Evolutionary conservation across 1,284 basidiomycete genomes (phyloP), one percentile per base, ranked within the genome.

Genomic region (Mycena citricolor): DNA sequence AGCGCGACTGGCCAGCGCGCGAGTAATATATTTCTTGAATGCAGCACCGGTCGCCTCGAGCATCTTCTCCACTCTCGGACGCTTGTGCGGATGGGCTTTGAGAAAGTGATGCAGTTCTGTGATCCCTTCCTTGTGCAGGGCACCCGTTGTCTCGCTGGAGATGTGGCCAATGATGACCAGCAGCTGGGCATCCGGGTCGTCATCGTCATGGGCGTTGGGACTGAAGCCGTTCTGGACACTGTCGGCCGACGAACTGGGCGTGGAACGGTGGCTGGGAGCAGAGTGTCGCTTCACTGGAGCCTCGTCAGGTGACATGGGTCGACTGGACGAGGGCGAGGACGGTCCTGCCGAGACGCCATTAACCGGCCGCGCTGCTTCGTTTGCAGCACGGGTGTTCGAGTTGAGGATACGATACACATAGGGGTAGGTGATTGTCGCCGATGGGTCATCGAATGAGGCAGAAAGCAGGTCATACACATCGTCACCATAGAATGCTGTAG

Each of bases 61-160:
- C 68, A 92, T 77, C 59, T 89, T 85, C 55, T 94, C 90, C 13
- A 97, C 90, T 46, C 86, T 84, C 4, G 79, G 71, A 58, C 85
- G 81, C 62, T 94, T 94, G 54, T 92, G 86, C 0, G 94, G 95
- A 60, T 97, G 83, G 22, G 83, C 83, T 66, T 95, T 95, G 57
- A 97, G 70, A 71, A 94, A 98, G 33, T 94, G 86, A 61, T 98
- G 93, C 30, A 99, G 70, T 56, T 94, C 92, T n/a, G 91, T 94
- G 47, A 99, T 94, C 4, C 92, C 93, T 66, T 94, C 85, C 62
- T 88, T 86, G 64, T 90, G 83, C 66, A 88, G 70, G 6, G 83
- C 86, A 14, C 86, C 87, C 7, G 81, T 92, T 24, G 86, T 87
- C 67, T 88, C 89, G 63, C 86, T 93, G 22, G 88, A 92, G 49